phyloP scores from a whole-genome alignment of 805 yeast genomes.

The Wickerhamiella occidentalis region DNA sequence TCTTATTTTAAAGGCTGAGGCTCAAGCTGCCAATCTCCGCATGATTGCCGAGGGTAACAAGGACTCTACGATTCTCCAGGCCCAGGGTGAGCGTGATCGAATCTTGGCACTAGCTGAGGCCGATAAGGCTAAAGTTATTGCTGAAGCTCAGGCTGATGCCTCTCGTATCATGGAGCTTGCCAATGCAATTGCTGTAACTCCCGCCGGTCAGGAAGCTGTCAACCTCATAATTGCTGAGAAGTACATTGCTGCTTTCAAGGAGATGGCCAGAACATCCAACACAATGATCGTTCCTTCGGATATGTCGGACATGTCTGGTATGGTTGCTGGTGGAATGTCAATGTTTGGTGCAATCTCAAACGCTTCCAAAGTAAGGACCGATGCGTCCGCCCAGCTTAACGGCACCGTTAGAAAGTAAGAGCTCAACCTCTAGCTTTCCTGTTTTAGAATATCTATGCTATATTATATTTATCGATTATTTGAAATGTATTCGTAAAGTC shows the following conservation, averaged over 20 bases:
- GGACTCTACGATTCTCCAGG: background rate
- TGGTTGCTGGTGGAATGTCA: conserved; percentile 63
- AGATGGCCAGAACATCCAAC: conserved; percentile 64
- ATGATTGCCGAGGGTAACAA: conserved; percentile 39
- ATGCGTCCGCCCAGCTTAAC: background rate
- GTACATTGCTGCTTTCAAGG: conserved; percentile 64
- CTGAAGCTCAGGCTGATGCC: conserved; percentile 50
- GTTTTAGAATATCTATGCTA: too few relatives aligned
- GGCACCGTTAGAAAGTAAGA: background rate
- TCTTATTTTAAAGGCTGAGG: conserved; percentile 59
- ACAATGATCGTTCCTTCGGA: conserved; percentile 64
- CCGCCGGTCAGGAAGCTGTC: conserved; percentile 64
- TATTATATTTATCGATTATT: too few relatives aligned
- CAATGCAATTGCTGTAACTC: conserved; percentile 48
- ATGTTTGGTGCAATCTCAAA: conserved; percentile 36
- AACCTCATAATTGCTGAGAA: conserved; percentile 66
- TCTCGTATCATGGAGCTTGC: conserved; percentile 56
- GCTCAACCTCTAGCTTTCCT: background rate
- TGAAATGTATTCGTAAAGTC: too few relatives aligned
- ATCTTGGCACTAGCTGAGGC: conserved; percentile 22
- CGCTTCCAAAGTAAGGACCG: background rate
- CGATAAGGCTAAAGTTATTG: conserved; percentile 45
- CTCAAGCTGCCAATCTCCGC: conserved; percentile 45
- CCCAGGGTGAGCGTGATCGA: conserved; percentile 3
- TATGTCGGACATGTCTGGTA: conserved; percentile 52